Evolutionary conservation across 495 filamentous ascomycete species (phyloP).

Genomic region (Neurospora hispaniola): DNA sequence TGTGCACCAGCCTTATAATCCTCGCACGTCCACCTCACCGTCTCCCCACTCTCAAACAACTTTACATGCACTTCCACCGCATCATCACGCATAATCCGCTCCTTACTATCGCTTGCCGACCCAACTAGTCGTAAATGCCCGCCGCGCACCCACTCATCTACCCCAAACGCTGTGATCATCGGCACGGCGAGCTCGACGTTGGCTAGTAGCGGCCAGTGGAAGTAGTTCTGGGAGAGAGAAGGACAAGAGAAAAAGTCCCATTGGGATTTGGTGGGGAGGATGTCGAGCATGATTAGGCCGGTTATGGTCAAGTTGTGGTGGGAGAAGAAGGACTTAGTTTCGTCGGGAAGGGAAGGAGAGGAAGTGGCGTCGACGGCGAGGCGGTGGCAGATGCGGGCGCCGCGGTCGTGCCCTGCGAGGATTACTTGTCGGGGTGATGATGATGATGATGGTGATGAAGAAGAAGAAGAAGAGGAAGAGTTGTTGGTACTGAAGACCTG

Average conservation of each 20-base stretch:
- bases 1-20: constrained; percentile 37
- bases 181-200: constrained; percentile 32
- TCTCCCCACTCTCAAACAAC: constrained; percentile 28
- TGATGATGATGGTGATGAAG: not conserved
- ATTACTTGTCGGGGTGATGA: constrained; percentile 12
- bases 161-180: constrained; percentile 36
- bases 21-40: constrained; percentile 30
- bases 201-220: constrained; percentile 44
- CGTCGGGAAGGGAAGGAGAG: not conserved
- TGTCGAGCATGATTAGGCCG: constrained; percentile 33
- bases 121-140: constrained; percentile 23
- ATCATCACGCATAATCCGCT: constrained; percentile 9
- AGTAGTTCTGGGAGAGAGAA: constrained; percentile 19
- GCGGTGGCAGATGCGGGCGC: constrained; percentile 37
- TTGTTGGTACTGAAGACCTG: constrained; percentile 8
- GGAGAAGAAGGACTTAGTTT: not conserved
- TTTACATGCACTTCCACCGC: constrained; percentile 28
- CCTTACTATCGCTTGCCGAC: not conserved
- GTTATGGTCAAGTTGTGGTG: constrained; percentile 12
- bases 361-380: constrained; percentile 24
- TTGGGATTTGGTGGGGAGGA: constrained; percentile 36
- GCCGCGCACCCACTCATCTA: constrained; percentile 23
- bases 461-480: not conserved
- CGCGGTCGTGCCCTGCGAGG: constrained; percentile 37
- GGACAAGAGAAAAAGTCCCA: constrained; percentile 24